Evolutionary conservation across 306 rosid genomes (phyloP).

Genomic region (barrel medic (Medicago truncatula)): MtrunA17r5.0-ANR NC_053049.1:2164001-2164500

Average conservation of each 20-base stretch:
- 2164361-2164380: constrained; percentile 73
- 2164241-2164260: constrained; percentile 58
- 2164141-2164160: constrained; percentile 51
- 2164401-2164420: constrained; percentile 84
- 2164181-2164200: constrained; percentile 47
- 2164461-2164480: constrained; percentile 58
- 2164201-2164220: constrained; percentile 45
- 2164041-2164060: constrained; percentile 80
- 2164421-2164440: constrained; percentile 99
- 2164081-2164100: constrained; percentile 94
- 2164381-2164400: constrained; percentile 91
- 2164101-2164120: constrained; percentile 81
- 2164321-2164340: constrained; percentile 82
- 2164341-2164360: constrained; percentile 76
- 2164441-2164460: constrained; percentile 74
- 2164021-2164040: constrained; percentile 87
- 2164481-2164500: constrained; percentile 63
- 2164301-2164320: constrained; percentile 90
- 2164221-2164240: constrained; percentile 61
- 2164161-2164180: constrained; percentile 53
- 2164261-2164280: constrained; percentile 75
- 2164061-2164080: constrained; percentile 85
- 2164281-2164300: constrained; percentile 94
- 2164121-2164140: constrained; percentile 68
- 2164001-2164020: constrained; percentile 80